phyloP scores from a whole-genome alignment of 192 early-diverging fungal genomes.

The Globomyces pollinis-pini region DNA sequence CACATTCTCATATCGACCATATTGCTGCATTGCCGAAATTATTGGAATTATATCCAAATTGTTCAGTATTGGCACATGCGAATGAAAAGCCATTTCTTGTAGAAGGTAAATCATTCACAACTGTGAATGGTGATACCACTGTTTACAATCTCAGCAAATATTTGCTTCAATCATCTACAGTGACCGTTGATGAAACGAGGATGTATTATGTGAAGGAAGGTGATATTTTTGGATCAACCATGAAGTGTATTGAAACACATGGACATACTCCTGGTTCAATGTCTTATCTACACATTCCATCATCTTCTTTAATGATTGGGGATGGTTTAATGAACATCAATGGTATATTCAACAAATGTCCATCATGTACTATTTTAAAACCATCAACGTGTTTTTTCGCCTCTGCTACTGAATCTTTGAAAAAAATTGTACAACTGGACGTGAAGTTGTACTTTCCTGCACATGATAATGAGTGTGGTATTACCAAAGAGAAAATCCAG shows the following conservation, averaged over 20 bases:
- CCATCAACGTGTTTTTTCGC: not conserved
- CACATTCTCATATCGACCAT: constrained; percentile 10
- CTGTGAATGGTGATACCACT: not conserved
- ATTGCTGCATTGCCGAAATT: constrained; percentile 3
- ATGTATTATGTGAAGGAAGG: not conserved
- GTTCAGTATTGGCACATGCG: not conserved
- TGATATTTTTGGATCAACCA: not conserved
- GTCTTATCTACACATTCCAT: constrained; percentile 6
- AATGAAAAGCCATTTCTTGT: constrained; percentile 3
- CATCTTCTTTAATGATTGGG: not conserved
- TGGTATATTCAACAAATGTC: not conserved
- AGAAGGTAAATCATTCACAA: not conserved
- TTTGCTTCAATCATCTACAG: not conserved
- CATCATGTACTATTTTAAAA: constrained; percentile 1
- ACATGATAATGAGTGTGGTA: constrained; percentile 3
- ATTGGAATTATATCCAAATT: not conserved
- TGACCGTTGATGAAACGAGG: not conserved
- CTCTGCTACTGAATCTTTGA: not conserved
- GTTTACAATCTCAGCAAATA: not conserved
- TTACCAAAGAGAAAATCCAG: constrained; percentile 9
- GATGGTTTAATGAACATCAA: constrained; percentile 8
- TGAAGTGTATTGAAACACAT: not conserved
- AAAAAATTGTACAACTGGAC: not conserved
- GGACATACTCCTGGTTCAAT: constrained; percentile 9
- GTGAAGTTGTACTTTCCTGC: constrained; percentile 4